These are phyloP conservation scores for Phytopythium montanum DNA, from an alignment of 352 stramenopile genomes.

Conservation along the genomic window DNA sequence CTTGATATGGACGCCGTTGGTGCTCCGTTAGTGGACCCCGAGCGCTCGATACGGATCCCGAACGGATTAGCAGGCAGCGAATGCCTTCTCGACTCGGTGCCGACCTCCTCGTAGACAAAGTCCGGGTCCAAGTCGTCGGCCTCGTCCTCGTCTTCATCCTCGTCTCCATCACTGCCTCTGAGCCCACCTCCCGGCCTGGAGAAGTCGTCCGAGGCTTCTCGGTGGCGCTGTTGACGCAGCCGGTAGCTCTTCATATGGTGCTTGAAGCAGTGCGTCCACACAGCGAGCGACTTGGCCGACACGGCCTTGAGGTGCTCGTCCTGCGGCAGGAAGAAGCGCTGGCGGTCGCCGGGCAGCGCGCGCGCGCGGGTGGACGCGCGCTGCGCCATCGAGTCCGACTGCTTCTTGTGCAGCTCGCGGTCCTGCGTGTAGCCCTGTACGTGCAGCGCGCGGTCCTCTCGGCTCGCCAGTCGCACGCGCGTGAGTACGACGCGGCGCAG, in stretches of 20 bases:
- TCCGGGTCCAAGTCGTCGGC: constrained; percentile 23
- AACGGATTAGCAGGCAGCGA: constrained; percentile 12
- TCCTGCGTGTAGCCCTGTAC: constrained; percentile 34
- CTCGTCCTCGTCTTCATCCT: constrained; percentile 6
- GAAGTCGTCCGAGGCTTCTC: neutral
- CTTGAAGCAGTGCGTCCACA: constrained; percentile 67
- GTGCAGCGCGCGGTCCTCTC: constrained; percentile 20
- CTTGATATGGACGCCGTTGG: neutral
- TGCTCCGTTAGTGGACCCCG: too few relatives aligned
- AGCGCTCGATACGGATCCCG: neutral
- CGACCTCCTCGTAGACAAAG: constrained; percentile 40
- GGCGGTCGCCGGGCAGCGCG: constrained; percentile 26
- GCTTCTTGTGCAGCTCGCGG: constrained; percentile 41
- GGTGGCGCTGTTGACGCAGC: constrained; percentile 14
- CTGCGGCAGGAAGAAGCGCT: constrained; percentile 37
- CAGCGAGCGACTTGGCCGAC: constrained; percentile 32
- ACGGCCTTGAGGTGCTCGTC: constrained; percentile 45
- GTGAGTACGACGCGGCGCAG: constrained; percentile 41
- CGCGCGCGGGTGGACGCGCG: constrained; percentile 16
- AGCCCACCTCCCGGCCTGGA: neutral
- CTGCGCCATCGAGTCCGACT: constrained; percentile 34
- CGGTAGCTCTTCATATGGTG: constrained; percentile 54
- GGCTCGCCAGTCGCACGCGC: constrained; percentile 33
- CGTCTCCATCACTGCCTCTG: constrained; percentile 12
- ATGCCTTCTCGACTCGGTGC: constrained; percentile 4